A percentile compares a stretch with the other conserved stretches of the same genome.
Evolutionary conservation across 2,329 filamentous ascomycete genomes (phyloP).

Genomic region (Incumbomyces lentus): DNA sequence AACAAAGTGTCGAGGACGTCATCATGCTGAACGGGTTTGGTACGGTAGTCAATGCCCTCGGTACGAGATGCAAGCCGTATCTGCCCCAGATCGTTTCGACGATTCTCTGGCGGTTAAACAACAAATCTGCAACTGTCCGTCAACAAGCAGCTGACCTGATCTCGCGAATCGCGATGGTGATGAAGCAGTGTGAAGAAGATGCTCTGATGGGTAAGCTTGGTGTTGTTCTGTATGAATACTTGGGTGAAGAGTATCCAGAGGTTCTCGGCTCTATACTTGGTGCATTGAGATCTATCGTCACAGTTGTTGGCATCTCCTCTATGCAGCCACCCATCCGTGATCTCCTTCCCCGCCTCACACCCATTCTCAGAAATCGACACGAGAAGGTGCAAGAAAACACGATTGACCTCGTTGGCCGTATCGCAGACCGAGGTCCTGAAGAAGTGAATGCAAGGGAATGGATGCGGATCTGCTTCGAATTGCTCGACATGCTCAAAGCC

Average conservation of each 20-base stretch:
- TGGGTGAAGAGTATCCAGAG: conserved; percentile 97
- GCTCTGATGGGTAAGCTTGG: conserved; percentile 91
- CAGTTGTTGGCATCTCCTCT: conserved; percentile 91
- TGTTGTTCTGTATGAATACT: conserved; percentile 90
- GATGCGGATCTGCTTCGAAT: conserved; percentile 99
- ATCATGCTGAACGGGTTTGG: conserved; percentile 96
- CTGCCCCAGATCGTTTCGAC: conserved; percentile 94
- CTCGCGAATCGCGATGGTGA: conserved; percentile 93
- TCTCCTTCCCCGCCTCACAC: conserved; percentile 83
- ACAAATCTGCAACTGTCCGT: conserved; percentile 91
- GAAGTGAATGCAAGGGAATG: conserved; percentile 94
- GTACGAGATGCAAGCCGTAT: conserved; percentile 89
- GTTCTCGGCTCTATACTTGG: conserved; percentile 94
- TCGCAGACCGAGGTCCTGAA: conserved; percentile 91
- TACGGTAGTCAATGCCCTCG: conserved; percentile 90
- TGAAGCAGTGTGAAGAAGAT: conserved; percentile 97
- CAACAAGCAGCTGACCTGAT: conserved; percentile 96
- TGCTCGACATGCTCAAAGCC: conserved; percentile 97
- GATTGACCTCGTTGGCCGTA: conserved; percentile 93
- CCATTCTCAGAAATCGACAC: conserved; percentile 95
- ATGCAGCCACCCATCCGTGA: conserved; percentile 99
- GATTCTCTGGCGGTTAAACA: conserved; percentile 92
- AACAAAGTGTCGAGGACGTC: conserved; percentile 92
- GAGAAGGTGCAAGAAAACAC: conserved; percentile 99
- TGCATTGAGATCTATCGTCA: conserved; percentile 89